phyloP scores from a whole-genome alignment of 2,329 filamentous ascomycete genomes.

The Paradendryphiella salina region DNA sequence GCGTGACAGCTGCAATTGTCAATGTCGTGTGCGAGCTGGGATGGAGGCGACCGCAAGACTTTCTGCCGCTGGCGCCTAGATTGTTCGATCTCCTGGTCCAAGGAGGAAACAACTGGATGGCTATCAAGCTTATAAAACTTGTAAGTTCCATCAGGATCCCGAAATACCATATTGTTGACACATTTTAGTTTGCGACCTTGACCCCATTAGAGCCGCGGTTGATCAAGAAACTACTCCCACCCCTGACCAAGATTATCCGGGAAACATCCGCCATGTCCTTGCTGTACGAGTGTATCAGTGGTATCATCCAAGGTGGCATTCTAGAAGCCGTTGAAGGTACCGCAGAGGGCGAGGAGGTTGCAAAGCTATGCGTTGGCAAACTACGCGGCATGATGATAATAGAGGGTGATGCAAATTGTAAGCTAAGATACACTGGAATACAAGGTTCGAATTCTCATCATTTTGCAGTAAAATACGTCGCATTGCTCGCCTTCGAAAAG shows the following conservation, averaged over 20 bases:
- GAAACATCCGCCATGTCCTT: slow-evolving; percentile 98
- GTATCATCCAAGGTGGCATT: slow-evolving; percentile 95
- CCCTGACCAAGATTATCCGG: slow-evolving; percentile 87
- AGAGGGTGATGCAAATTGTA: slow-evolving; percentile 89
- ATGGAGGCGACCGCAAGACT: slow-evolving; percentile 91
- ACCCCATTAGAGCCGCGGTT: slow-evolving; percentile 90
- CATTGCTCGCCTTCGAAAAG: slow-evolving; percentile 90
- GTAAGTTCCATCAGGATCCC: slow-evolving; percentile 54
- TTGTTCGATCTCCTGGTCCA: slow-evolving; percentile 91
- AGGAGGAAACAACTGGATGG: slow-evolving; percentile 98
- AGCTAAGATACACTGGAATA: slow-evolving; percentile 46
- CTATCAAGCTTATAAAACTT: slow-evolving; percentile 97
- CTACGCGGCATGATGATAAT: slow-evolving; percentile 91
- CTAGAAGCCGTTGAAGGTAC: slow-evolving; percentile 79
- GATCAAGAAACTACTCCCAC: slow-evolving; percentile 86
- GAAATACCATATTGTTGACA: slow-evolving; percentile 13
- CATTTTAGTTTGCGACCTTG: slow-evolving; percentile 79
- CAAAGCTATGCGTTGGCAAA: slow-evolving; percentile 87
- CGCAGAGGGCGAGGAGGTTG: slow-evolving; percentile 86
- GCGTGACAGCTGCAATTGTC: slow-evolving; percentile 92
- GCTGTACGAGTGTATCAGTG: slow-evolving; percentile 96
- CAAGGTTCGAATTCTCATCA: slow-evolving; percentile 17
- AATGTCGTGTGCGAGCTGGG: slow-evolving; percentile 97
- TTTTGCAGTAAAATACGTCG: slow-evolving; percentile 87
- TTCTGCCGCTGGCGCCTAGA: slow-evolving; percentile 85